phyloP scores from a whole-genome alignment of 176 grass and related monocot genomes.

The Phragmites australis region DNA sequence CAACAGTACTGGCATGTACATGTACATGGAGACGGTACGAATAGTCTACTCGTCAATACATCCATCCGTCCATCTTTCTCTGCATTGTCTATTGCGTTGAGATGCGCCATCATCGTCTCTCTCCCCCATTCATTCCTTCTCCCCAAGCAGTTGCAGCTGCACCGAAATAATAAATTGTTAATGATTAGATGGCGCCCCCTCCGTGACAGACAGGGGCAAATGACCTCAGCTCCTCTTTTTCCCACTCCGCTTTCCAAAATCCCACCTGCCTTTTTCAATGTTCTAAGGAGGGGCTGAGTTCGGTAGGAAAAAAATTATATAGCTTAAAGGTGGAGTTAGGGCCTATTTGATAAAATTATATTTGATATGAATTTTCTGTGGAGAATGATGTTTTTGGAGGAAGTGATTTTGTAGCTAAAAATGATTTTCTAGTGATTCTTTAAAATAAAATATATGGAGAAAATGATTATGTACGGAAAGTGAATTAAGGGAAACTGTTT shows the following conservation, averaged over 20 bases:
- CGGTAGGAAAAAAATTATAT: no score
- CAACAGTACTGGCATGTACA: neutral
- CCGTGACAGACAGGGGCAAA: neutral
- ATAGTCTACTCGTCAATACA: neutral
- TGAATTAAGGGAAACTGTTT: no score
- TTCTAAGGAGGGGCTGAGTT: no score
- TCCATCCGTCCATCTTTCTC: neutral
- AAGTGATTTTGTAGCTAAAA: no score
- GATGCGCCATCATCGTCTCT: neutral
- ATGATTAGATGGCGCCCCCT: slow-evolving; percentile 33
- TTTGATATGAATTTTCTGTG: no score
- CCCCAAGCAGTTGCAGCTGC: neutral
- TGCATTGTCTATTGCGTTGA: neutral
- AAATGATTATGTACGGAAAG: no score
- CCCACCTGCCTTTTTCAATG: neutral
- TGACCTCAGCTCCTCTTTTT: slow-evolving; percentile 1
- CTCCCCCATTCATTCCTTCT: neutral
- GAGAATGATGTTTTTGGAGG: no score
- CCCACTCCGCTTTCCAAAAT: neutral
- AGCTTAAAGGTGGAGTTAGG: no score
- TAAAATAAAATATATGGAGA: no score
- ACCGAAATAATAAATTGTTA: slow-evolving; percentile 26
- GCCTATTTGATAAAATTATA: no score
- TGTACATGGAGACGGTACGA: slow-evolving; percentile 12
- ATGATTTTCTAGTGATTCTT: no score